Percentiles rank a stretch among this genome's conserved stretches.
Conservation (phyloP, 2,329 filamentous ascomycete species). For the Clarireedia homoeocarpa region DNA sequence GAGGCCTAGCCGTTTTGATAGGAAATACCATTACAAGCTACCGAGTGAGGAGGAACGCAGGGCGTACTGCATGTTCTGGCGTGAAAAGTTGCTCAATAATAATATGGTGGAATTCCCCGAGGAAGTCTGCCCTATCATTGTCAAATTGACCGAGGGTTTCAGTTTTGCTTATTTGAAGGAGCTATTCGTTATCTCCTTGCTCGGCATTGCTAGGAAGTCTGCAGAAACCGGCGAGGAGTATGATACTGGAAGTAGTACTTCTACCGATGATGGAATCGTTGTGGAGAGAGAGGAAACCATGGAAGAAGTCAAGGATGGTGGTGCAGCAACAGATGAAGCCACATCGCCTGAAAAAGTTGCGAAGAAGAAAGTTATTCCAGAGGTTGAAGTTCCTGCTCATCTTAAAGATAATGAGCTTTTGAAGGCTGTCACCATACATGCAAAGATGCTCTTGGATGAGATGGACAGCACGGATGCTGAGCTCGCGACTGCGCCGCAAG, state of each 20-base stretch:
- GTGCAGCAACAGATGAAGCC: not conserved
- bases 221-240: constrained; percentile 38
- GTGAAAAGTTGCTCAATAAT: constrained; percentile 46
- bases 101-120: constrained; percentile 52
- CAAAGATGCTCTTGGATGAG: constrained; percentile 20
- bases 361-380: constrained; percentile 13
- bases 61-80: constrained; percentile 56
- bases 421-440: constrained; percentile 16
- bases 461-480: constrained; percentile 22
- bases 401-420: constrained; percentile 19
- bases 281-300: constrained; percentile 5
- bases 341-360: not conserved
- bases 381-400: constrained; percentile 15
- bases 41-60: constrained; percentile 45
- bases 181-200: constrained; percentile 54
- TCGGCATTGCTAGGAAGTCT: constrained; percentile 40
- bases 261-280: constrained; percentile 9
- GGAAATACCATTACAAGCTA: constrained; percentile 57
- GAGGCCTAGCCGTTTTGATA: constrained; percentile 56
- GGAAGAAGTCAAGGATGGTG: not conserved
- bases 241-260: constrained; percentile 44
- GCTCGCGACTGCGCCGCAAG: not conserved
- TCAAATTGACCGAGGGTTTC: constrained; percentile 53
- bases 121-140: constrained; percentile 47
- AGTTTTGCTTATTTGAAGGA: constrained; percentile 66